These are phyloP conservation scores for Botrytis byssoidea DNA, from an alignment of 2,329 filamentous ascomycete species.

Conservation along the genomic window DNA sequence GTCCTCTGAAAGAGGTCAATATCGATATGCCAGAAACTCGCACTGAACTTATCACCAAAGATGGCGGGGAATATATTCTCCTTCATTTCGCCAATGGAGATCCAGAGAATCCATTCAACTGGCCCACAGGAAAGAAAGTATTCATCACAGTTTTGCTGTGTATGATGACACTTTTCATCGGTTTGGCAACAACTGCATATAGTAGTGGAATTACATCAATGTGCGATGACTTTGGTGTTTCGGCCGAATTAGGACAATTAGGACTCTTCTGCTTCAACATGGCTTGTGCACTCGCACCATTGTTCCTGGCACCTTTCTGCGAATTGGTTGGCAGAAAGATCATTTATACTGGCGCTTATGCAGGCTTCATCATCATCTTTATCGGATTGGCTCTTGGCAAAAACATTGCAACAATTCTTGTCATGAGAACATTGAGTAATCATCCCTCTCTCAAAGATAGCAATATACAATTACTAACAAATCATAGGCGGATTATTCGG, in stretches of 20 bases:
- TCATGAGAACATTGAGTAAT: conserved; percentile 57
- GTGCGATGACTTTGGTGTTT: conserved; percentile 46
- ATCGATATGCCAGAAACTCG: conserved; percentile 50
- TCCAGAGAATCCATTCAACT: conserved; percentile 53
- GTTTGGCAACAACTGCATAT: conserved; percentile 54
- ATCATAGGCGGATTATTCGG: conserved; percentile 60
- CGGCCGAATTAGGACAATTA: conserved; percentile 46
- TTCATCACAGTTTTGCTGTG: conserved; percentile 49
- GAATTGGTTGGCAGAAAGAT: conserved; percentile 83
- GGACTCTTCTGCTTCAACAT: conserved; percentile 75
- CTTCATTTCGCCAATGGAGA: conserved; percentile 48
- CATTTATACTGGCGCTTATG: conserved; percentile 66
- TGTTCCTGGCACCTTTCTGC: conserved; percentile 81
- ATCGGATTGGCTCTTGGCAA: conserved; percentile 69
- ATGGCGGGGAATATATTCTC: conserved; percentile 47
- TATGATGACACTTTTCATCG: conserved; percentile 54
- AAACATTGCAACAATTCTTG: conserved; percentile 69
- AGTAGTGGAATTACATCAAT: conserved; percentile 49
- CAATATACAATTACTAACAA: background rate
- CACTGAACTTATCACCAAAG: conserved; percentile 44
- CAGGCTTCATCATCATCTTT: conserved; percentile 40
- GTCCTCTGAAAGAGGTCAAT: conserved; percentile 45
- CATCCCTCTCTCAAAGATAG: conserved; percentile 36
- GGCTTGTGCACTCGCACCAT: conserved; percentile 74
- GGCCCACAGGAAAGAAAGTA: conserved; percentile 45